Evolutionary conservation across 2,329 filamentous ascomycete genomes (phyloP).

Genomic region (Piedraia hortae): DNA sequence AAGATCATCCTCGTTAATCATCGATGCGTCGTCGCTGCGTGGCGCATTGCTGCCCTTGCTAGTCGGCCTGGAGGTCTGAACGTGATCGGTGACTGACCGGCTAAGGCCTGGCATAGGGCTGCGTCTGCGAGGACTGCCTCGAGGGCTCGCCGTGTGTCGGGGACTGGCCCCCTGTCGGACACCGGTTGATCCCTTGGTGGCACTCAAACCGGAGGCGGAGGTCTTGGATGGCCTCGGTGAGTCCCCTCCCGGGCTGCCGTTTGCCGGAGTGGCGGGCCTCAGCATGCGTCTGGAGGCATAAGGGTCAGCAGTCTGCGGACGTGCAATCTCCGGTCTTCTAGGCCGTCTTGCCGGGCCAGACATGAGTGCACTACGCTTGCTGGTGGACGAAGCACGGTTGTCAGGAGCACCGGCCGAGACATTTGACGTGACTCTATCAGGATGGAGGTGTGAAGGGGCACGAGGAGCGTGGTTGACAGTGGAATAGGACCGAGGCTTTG

Average conservation of each 20-base stretch:
- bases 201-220: slow-evolving; percentile 6
- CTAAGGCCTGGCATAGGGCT: slow-evolving; percentile 5
- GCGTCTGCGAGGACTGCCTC: slow-evolving; percentile 10
- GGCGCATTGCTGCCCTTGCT: slow-evolving; percentile 10
- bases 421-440: too few relatives aligned
- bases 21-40: slow-evolving; percentile 5
- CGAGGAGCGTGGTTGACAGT: slow-evolving; percentile 5
- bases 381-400: slow-evolving; percentile 9
- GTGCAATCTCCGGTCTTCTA: slow-evolving; percentile 18
- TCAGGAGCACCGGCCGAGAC: too few relatives aligned
- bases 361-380: slow-evolving; percentile 20
- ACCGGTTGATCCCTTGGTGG: too few relatives aligned
- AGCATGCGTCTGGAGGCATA: slow-evolving; percentile 16
- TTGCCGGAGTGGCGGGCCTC: slow-evolving; percentile 20
- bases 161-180: too few relatives aligned
- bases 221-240: slow-evolving; percentile 17
- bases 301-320: slow-evolving; percentile 28
- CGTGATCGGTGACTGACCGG: slow-evolving; percentile 3
- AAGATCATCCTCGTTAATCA: slow-evolving; percentile 17
- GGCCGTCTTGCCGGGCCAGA: slow-evolving; percentile 31
- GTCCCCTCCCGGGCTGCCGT: slow-evolving; percentile 18
- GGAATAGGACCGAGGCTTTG: slow-evolving; percentile 13
- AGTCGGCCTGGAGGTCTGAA: slow-evolving; percentile 7
- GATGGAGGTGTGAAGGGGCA: slow-evolving; percentile 9
- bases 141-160: slow-evolving; percentile 7